These are phyloP conservation scores for Atkinsonella hypoxylon DNA, from an alignment of 2,329 filamentous ascomycete genomes.

Conservation along the genomic window DNA sequence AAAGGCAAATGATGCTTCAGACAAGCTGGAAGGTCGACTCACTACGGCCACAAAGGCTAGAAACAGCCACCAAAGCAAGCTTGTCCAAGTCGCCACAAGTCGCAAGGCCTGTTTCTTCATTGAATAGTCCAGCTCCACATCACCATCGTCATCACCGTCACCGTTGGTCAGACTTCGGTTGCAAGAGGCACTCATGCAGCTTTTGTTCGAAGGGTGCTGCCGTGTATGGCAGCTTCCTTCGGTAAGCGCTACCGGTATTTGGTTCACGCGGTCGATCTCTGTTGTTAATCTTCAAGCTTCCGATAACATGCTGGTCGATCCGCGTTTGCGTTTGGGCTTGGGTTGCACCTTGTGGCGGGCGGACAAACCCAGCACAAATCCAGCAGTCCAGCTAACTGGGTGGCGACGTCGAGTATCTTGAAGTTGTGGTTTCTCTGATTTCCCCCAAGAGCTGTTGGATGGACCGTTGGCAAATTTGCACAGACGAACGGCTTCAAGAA, in stretches of 20 bases:
- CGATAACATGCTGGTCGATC: background rate
- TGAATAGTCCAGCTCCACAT: background rate
- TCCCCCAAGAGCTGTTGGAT: background rate
- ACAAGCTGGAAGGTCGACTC: background rate
- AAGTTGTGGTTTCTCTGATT: background rate
- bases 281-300: background rate
- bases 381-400: background rate
- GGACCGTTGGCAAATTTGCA: background rate
- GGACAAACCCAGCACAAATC: background rate
- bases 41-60: background rate
- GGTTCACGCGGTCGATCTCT: background rate
- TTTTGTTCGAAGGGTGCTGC: background rate
- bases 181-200: background rate
- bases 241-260: too few species aligned
- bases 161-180: background rate
- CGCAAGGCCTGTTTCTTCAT: background rate
- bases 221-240: background rate
- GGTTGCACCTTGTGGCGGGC: background rate
- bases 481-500: background rate
- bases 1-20: background rate
- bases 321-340: background rate
- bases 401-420: background rate
- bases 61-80: slow-evolving; percentile 1
- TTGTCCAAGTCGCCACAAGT: slow-evolving; percentile 1
- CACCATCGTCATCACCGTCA: background rate